These are phyloP conservation scores for Fagus sylvatica DNA, from an alignment of 306 rosid species.

Conservation along the genomic window DNA sequence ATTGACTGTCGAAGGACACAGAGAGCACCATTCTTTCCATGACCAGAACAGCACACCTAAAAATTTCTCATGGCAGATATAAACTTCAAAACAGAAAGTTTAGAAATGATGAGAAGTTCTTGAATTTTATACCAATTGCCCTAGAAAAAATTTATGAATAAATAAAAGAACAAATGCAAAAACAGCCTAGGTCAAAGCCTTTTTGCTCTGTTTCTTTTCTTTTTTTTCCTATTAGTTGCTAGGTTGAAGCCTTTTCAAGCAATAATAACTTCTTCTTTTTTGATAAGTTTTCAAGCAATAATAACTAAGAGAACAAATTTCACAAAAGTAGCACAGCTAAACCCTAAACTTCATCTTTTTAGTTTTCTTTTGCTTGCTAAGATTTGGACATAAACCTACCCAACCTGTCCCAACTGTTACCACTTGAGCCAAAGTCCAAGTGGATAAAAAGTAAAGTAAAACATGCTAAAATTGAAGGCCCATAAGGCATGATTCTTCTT, in stretches of 20 bases:
- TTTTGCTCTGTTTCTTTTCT: background rate
- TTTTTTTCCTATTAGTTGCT: no score
- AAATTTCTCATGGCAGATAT: conserved; percentile 21
- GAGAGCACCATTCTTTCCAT: conserved; percentile 90
- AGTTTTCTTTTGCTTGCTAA: background rate
- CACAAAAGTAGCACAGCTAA: background rate
- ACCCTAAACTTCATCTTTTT: background rate
- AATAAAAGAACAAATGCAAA: background rate
- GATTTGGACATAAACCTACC: background rate
- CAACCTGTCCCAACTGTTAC: background rate
- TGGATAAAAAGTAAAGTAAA: background rate
- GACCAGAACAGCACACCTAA: conserved; percentile 99
- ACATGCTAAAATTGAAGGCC: background rate
- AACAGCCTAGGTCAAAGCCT: background rate
- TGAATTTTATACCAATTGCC: conserved; percentile 1
- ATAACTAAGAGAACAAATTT: background rate
- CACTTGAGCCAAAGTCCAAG: background rate
- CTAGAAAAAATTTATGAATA: background rate
- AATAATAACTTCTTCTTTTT: no score
- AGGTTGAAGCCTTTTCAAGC: background rate
- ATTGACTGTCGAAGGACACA: conserved; percentile 93
- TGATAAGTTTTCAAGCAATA: background rate
- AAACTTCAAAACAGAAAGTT: conserved; percentile 6
- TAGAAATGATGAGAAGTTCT: conserved; percentile 9
- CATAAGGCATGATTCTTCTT: background rate